Evolutionary conservation across 2,329 filamentous ascomycete genomes (phyloP), one percentile per base, ranked within the genome.

Genomic region (Colletotrichum sp.): DNA sequence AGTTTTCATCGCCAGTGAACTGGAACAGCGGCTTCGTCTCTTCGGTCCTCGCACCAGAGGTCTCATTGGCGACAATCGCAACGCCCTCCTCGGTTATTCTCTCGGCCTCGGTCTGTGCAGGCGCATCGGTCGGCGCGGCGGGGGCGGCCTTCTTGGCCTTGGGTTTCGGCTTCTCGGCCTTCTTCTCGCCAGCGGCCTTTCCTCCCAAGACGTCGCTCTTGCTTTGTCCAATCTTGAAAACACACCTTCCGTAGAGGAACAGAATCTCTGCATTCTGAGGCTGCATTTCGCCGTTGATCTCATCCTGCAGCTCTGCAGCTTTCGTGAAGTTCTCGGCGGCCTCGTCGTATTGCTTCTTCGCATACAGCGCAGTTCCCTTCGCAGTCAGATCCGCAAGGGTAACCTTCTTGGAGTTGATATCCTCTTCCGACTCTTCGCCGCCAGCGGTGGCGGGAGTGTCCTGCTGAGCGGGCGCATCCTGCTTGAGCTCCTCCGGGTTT

Each of bases 191-290:
- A 82, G 91, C 84, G 24, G 96, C 94, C 81, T 94, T 94, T 39
- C 94, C 95, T 73, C 97, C 97, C 44, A 99, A 89, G 28, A 99
- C 96, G 82, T 99, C 96, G 83, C 96, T 98, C 85, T 98, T 98
- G 84, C 92, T 94, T 84, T 99, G 95, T 34, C 96, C 97, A 76
- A 99, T 94, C 84, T 96, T 96, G 89, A 98, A 99, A 24, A 99
- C 88, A 72, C 95, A 95, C 83, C 96, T 95, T 16, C 97, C 97
- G 85, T 99, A 99, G 78, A 96, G 92, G 85, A 98, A 99, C 24
- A 99, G 92, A 63, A 99, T 92, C 83, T 99, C 96, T 67, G 96
- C 96, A 81, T 99, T 99, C 74, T 95, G 93, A 6, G 95, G 92
- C 18, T 93, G 93, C 90, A 98, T 95, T 86, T 99, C 97, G 84